Conservation (phyloP, 768 basidiomycete genomes). For the Trametes elegans region DNA sequence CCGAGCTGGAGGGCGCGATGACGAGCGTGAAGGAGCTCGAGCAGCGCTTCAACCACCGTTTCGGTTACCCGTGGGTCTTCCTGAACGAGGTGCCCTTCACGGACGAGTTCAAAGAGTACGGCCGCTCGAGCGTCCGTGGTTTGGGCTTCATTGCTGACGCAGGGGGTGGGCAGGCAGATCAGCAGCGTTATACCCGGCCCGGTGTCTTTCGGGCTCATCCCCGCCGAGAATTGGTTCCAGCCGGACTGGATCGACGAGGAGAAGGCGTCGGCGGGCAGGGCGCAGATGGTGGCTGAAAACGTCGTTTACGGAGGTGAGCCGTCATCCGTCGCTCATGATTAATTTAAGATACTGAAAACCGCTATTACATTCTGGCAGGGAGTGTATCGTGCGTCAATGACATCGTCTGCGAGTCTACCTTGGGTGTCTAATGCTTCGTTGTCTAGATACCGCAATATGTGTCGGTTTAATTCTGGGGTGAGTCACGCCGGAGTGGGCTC, state of each 20-base stretch:
- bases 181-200: constrained; percentile 31
- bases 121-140: not conserved
- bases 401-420: not conserved
- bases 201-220: constrained; percentile 56
- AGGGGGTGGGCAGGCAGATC: constrained; percentile 18
- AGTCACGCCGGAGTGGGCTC: constrained; percentile 18
- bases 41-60: constrained; percentile 79
- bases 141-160: not conserved
- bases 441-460: constrained; percentile 71
- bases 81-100: constrained; percentile 83
- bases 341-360: no score
- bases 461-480: constrained; percentile 70
- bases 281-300: constrained; percentile 46
- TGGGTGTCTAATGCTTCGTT: not conserved
- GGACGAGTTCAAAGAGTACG: constrained; percentile 60
- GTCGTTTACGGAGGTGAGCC: constrained; percentile 49
- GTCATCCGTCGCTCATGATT: not conserved
- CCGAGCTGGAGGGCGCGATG: constrained; percentile 55
- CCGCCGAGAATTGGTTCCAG: constrained; percentile 64
- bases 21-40: constrained; percentile 75
- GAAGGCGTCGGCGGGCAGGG: constrained; percentile 49
- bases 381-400: constrained; percentile 40
- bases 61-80: constrained; percentile 87
- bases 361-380: constrained; percentile 26
- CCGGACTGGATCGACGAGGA: constrained; percentile 74